These are phyloP conservation scores for Shiraia sp. DNA, from an alignment of 2,329 filamentous ascomycete genomes.

Conservation along the genomic window DNA sequence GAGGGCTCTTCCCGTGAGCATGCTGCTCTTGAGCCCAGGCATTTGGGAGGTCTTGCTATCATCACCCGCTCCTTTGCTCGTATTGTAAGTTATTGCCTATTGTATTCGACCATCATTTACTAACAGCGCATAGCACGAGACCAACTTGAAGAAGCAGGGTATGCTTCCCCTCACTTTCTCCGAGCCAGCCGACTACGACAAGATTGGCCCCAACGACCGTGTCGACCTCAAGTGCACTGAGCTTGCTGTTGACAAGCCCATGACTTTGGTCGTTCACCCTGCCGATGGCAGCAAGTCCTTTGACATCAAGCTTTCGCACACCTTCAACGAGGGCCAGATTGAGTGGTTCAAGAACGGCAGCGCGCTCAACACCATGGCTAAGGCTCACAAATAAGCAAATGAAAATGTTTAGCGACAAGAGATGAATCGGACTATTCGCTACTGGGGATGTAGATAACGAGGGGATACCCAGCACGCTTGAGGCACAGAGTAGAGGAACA, in stretches of 20 bases:
- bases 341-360: slow-evolving; percentile 99
- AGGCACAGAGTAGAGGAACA: slow-evolving; percentile 16
- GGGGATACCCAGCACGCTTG: slow-evolving; percentile 25
- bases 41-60: slow-evolving; percentile 95
- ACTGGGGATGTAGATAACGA: slow-evolving; percentile 41
- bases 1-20: slow-evolving; percentile 98
- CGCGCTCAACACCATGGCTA: slow-evolving; percentile 98
- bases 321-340: slow-evolving; percentile 97
- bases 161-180: slow-evolving; percentile 98
- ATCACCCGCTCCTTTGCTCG: slow-evolving; percentile 94
- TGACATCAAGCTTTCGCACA: slow-evolving; percentile 85
- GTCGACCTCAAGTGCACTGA: slow-evolving; percentile 88
- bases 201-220: slow-evolving; percentile 90
- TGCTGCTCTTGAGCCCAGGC: slow-evolving; percentile 94
- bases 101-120: not conserved
- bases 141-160: slow-evolving; percentile 99
- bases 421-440: slow-evolving; percentile 17
- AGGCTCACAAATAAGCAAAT: slow-evolving; percentile 51
- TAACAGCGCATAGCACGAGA: slow-evolving; percentile 71
- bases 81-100: slow-evolving; percentile 62
- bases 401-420: slow-evolving; percentile 2
- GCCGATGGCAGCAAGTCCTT: slow-evolving; percentile 76
- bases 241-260: slow-evolving; percentile 87
- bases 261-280: slow-evolving; percentile 90
- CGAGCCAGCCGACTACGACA: slow-evolving; percentile 96